These are phyloP conservation scores for Talaromyces adpressus DNA, from an alignment of 495 filamentous ascomycete genomes.

Conservation along the genomic window DNA sequence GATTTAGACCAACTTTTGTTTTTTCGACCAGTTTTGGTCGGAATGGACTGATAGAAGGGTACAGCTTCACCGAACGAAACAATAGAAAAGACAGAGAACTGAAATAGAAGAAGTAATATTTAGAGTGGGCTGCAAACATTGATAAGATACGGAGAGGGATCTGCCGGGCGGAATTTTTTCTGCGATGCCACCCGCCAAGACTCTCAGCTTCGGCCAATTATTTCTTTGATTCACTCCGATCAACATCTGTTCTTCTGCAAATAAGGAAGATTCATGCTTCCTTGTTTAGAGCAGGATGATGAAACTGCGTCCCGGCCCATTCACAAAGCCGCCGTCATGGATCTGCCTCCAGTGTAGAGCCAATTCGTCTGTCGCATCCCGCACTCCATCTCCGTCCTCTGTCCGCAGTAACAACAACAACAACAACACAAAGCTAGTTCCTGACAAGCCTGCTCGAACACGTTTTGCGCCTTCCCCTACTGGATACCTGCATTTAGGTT, in stretches of 20 bases:
- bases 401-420: constrained; percentile 19
- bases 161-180: constrained; percentile 5
- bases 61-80: neutral
- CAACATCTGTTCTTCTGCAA: neutral
- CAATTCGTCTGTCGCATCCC: constrained; percentile 21
- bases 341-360: constrained; percentile 34
- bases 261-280: neutral
- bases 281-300: constrained; percentile 12
- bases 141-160: constrained; percentile 5
- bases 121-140: neutral
- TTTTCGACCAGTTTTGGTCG: neutral
- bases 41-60: neutral
- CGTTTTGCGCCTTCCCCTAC: constrained; percentile 96
- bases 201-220: neutral
- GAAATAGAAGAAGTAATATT: neutral
- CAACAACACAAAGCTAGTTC: constrained; percentile 30
- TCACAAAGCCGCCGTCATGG: constrained; percentile 34
- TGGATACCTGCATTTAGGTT: constrained; percentile 87
- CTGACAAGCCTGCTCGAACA: constrained; percentile 72
- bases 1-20: neutral
- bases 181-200: neutral
- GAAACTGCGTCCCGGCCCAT: constrained; percentile 18
- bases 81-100: neutral
- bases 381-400: constrained; percentile 12
- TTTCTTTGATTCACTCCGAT: neutral